Base-by-base conservation (phyloP, 768 basidiomycete species). In the Leucocoprinus birnbaumii region DNA sequence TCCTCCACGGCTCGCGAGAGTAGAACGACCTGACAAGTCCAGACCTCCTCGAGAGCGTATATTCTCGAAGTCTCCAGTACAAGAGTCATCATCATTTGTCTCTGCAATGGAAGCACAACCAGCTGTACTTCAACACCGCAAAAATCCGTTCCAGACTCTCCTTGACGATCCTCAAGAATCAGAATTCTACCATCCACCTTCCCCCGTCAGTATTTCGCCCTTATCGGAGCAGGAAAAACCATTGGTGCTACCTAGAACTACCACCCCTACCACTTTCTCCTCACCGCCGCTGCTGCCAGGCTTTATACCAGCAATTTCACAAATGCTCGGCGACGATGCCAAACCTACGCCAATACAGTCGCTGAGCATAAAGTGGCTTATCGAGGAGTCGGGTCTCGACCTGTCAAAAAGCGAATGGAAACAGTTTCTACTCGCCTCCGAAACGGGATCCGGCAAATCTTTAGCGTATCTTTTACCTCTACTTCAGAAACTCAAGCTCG, bases 361-460 rank as follows among this genome's bases (percentile, higher is more conserved):
- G 0, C 73, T 92, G 45, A 81, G 88, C 19, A 62, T 93, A 18
- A 83, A 86, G 59, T 83, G 85, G 69, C 67, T 91, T 16, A 66
- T 90, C 50, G 68, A 71, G 22, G 56, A 63, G 14, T 47, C 48
- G 2, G 54, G 40, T 46, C 44, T 50, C 59, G 31, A 58, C 34
- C 51, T 46, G 48, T 62, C 21, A 50, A 25, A 47, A 56, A 62
- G 68, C 56, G 64, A 64, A 22, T 76, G 72, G 64, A 71, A 73
- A 44, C 73, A 83, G 46, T 86, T 79, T 59, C 79, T 96, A 5
- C 77, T 96, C 1, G 94, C 91, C 0, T 86, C 89, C 0, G 93
- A 95, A 68, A 96, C 92, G 0, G 94, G 94, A 14, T 93, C 91
- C 0, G 94, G 93, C 1, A 96, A 96, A 72, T 93, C 89, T 2